phyloP scores from a whole-genome alignment of 2,329 filamentous ascomycete genomes.

The Xylariaceae sp. region DNA sequence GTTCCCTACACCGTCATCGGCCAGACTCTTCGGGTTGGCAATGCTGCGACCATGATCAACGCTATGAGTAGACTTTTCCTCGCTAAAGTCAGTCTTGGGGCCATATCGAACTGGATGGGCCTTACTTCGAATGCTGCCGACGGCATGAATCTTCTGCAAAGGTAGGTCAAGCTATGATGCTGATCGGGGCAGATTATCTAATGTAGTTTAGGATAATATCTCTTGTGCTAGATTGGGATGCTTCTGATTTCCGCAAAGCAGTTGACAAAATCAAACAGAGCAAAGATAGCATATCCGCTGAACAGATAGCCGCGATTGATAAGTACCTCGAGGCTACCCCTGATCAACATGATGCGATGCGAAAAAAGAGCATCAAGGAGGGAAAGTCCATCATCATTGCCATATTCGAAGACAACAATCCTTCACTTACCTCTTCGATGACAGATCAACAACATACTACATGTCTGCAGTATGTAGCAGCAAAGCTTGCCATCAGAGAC shows the following conservation, averaged over 20 bases:
- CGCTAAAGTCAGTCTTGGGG: constrained; percentile 71
- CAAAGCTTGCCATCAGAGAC: constrained; percentile 68
- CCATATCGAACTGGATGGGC: constrained; percentile 75
- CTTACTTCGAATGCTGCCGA: constrained; percentile 67
- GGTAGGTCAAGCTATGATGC: constrained; percentile 27
- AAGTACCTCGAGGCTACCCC: constrained; percentile 51
- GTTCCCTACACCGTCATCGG: constrained; percentile 68
- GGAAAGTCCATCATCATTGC: constrained; percentile 60
- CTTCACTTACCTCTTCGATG: constrained; percentile 43
- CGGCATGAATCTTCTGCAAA: constrained; percentile 76
- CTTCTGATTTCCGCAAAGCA: constrained; percentile 63
- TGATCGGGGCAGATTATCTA: constrained; percentile 2
- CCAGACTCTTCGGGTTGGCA: constrained; percentile 71
- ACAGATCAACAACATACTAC: constrained; percentile 58
- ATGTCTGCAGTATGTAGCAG: constrained; percentile 66
- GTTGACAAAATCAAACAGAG: constrained; percentile 61
- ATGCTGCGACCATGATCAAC: constrained; percentile 77
- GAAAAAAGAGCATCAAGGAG: constrained; percentile 50
- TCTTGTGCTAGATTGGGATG: constrained; percentile 69
- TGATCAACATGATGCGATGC: constrained; percentile 54
- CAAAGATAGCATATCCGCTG: constrained; percentile 55
- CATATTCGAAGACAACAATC: constrained; percentile 56
- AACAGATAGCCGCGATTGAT: constrained; percentile 58
- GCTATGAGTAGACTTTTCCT: constrained; percentile 69
- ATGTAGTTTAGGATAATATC: constrained; percentile 59